These are phyloP conservation scores for Borovskyia barvae DNA, from an alignment of 208 protist species.

Conservation along the genomic window DNA sequence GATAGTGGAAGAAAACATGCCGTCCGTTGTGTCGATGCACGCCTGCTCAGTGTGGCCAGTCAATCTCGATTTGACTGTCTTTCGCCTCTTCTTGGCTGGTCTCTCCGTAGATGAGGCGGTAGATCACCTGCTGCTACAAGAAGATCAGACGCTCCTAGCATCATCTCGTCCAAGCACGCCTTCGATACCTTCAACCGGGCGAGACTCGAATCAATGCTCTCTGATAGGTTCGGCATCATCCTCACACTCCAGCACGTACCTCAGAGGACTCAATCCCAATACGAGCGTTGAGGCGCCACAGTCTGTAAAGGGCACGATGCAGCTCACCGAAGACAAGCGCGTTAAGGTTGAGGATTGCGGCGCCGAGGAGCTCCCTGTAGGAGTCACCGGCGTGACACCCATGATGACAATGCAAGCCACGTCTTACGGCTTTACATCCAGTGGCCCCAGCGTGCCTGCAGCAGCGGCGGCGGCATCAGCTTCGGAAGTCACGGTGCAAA, in stretches of 20 bases:
- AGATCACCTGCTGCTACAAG: no score
- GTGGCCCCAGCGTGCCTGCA: no score
- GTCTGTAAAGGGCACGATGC: background rate
- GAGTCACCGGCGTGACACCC: background rate
- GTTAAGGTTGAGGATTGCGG: slow-evolving; percentile 3
- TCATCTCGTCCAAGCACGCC: no score
- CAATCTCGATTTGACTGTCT: slow-evolving; percentile 66
- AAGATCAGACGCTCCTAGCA: no score
- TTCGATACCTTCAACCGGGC: no score
- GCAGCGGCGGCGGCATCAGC: no score
- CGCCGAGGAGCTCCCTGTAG: slow-evolving; percentile 9
- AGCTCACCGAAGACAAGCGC: slow-evolving; percentile 14
- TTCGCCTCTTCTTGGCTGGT: slow-evolving; percentile 61
- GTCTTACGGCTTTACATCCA: no score
- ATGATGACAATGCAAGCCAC: no score
- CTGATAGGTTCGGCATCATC: background rate
- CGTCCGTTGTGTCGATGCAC: slow-evolving; percentile 60
- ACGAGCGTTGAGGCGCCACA: background rate
- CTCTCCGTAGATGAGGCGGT: slow-evolving; percentile 73
- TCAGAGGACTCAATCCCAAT: background rate
- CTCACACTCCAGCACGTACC: background rate
- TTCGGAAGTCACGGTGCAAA: no score
- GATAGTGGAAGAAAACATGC: no score
- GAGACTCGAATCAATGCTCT: background rate
- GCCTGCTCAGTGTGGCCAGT: slow-evolving; percentile 64